Conservation (phyloP, 768 basidiomycete genomes). For the Boletus rubropictus region DNA sequence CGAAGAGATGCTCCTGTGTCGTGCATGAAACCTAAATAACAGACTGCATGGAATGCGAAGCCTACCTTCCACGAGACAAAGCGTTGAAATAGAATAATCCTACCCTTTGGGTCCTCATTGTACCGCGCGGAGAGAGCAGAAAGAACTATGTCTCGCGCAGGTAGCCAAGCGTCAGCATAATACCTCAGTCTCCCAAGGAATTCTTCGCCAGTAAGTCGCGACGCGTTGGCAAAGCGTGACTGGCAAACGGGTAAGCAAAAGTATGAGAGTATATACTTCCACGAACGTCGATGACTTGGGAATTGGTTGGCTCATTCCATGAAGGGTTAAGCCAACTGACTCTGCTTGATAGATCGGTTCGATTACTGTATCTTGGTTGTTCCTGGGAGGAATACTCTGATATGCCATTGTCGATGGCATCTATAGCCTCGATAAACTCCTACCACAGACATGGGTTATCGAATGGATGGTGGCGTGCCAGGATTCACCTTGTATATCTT, state of each 20-base stretch:
- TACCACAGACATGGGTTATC: constrained; percentile 25
- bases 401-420: constrained; percentile 94
- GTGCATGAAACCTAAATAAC: constrained; percentile 13
- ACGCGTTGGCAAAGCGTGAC: constrained; percentile 75
- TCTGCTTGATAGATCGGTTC: constrained; percentile 81
- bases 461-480: not conserved
- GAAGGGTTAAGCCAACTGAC: constrained; percentile 81
- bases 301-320: constrained; percentile 80
- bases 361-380: constrained; percentile 63
- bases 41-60: not conserved
- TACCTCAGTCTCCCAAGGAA: constrained; percentile 76
- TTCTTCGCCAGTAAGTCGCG: constrained; percentile 76
- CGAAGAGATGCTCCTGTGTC: constrained; percentile 80
- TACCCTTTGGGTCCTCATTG: constrained; percentile 62
- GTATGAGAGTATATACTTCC: not conserved
- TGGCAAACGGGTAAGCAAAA: constrained; percentile 28
- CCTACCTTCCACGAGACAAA: constrained; percentile 86
- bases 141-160: constrained; percentile 76
- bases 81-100: constrained; percentile 71
- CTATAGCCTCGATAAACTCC: constrained; percentile 93
- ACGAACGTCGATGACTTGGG: constrained; percentile 69
- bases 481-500: constrained; percentile 74
- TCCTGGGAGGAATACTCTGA: constrained; percentile 67
- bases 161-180: constrained; percentile 87
- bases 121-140: constrained; percentile 53